Percentiles rank a stretch among this genome's conserved stretches.
These are phyloP conservation scores for Erythrophleum fordii DNA, from an alignment of 306 rosid species.

Conservation along the genomic window DNA sequence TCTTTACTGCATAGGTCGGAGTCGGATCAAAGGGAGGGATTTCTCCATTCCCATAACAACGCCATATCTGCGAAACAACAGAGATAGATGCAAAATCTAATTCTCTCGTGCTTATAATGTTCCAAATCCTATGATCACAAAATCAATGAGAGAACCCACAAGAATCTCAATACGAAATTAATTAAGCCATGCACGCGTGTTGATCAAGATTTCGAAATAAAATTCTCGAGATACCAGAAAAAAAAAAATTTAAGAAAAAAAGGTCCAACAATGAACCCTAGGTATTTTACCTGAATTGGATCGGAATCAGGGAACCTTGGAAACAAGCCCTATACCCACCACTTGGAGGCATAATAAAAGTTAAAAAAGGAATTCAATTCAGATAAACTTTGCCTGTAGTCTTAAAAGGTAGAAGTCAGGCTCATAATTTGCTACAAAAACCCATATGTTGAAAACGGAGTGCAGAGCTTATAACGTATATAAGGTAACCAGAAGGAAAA, in stretches of 20 bases:
- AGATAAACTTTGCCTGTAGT: neutral
- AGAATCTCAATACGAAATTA: neutral
- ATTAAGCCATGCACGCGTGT: conserved; percentile 3
- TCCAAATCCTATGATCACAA: conserved; percentile 34
- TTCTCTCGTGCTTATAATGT: neutral
- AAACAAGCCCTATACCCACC: neutral
- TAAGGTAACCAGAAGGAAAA: neutral
- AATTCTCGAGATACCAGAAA: neutral
- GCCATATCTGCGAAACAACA: neutral
- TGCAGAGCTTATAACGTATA: neutral
- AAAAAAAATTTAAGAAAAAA: too few relatives aligned
- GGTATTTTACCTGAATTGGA: conserved; percentile 36
- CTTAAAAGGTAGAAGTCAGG: neutral
- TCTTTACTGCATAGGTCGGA: conserved; percentile 9
- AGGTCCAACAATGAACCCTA: neutral
- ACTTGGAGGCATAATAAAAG: neutral
- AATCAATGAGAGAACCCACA: conserved; percentile 12
- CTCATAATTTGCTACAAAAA: conserved; percentile 9
- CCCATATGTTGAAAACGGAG: neutral
- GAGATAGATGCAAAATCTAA: conserved; percentile 2
- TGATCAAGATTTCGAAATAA: conserved; percentile 3
- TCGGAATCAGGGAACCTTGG: conserved; percentile 20
- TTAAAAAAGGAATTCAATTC: neutral
- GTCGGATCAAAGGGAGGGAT: conserved; percentile 25
- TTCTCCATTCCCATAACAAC: neutral